Base-by-base conservation (phyloP, 352 stramenopile species). In the Phytophthora agathidicida region DNA sequence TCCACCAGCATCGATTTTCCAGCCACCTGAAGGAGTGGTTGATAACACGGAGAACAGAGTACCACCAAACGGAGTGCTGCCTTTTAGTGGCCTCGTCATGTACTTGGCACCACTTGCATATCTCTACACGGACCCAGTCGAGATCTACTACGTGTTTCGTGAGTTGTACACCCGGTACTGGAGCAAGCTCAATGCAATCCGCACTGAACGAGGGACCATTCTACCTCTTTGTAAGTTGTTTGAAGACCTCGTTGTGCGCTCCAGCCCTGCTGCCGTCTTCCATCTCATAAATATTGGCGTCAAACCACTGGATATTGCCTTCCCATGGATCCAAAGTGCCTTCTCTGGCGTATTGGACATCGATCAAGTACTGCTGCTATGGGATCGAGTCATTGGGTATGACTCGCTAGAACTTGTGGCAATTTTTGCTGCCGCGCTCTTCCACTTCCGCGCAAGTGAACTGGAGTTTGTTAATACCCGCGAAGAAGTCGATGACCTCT, bases 321-420 rank as follows among this genome's bases (percentile, higher is more conserved):
- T 94, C 49, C 78, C 80, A 16, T 94, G 84, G 84, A 87, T 94
- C 43, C 84, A 94, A 41, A 69, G 68, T 44, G 84, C 77, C 16
- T 92, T 94, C 49, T 92, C 84, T 0, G 75, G 80, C n/a, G 61
- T 92, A 24, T 65, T 94, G 5, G 78, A 91, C 53, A 86, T 91
- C 38, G 48, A 82, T 7, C 79, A 94, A 56, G 65, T 94, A 28
- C 77, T 94, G 14, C 41, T 91, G 37, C 73, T 94, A 3, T 94
- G 84, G 84, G 84, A 94, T 41, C 83, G 80, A 22, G 62, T 93
- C 14, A 55, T 93, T 17, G 83, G 79, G 14, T 94, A 84, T 47
- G 79, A 93, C 38, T 81, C 74, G 22, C 46, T 91, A 14, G 77
- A 93, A 41, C 35, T 91, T 38, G 63, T 93, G n/a, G 72, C 77